Evolutionary conservation across 768 basidiomycete species (phyloP).

Genomic region (Psilocybe sp.): DNA sequence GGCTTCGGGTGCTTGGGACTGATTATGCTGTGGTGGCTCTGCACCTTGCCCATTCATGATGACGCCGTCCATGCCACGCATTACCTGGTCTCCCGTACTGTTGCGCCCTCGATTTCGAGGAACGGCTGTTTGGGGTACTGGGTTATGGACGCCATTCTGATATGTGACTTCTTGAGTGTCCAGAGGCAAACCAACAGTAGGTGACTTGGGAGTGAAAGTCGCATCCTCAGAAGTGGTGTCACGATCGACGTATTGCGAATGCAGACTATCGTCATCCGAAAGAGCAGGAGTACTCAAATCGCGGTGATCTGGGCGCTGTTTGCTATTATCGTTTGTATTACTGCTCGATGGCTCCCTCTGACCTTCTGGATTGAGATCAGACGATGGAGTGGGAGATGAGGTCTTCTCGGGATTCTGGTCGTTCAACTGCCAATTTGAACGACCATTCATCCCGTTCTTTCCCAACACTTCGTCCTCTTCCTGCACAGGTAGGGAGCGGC

Average conservation of each 20-base stretch:
- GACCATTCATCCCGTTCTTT: slow-evolving; percentile 28
- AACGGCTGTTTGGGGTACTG: slow-evolving; percentile 21
- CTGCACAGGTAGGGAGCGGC: slow-evolving; percentile 73
- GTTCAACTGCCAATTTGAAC: slow-evolving; percentile 30
- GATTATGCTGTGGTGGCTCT: slow-evolving; percentile 15
- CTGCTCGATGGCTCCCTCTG: slow-evolving; percentile 23
- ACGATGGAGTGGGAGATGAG: slow-evolving; percentile 50
- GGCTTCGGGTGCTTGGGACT: slow-evolving; percentile 11
- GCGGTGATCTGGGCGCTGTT: slow-evolving; percentile 27
- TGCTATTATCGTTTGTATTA: slow-evolving; percentile 27
- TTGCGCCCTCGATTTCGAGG: slow-evolving; percentile 51
- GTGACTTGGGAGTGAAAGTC: slow-evolving; percentile 67
- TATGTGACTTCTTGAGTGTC: slow-evolving; percentile 24
- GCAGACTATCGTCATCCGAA: slow-evolving; percentile 19
- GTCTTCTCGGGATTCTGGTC: slow-evolving; percentile 32
- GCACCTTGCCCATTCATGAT: slow-evolving; percentile 38
- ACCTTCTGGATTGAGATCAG: slow-evolving; percentile 51
- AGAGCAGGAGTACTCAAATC: slow-evolving; percentile 35
- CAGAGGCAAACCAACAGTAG: slow-evolving; percentile 58
- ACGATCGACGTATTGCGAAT: slow-evolving; percentile 30
- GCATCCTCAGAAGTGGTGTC: slow-evolving; percentile 49
- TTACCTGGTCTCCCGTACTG: slow-evolving; percentile 59
- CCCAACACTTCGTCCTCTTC: slow-evolving; percentile 62
- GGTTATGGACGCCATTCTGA: slow-evolving; percentile 17
- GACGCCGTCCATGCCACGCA: slow-evolving; percentile 55